A percentile compares a stretch with the other conserved stretches of the same genome.
These are phyloP conservation scores for Tolypocladium tundrense DNA, from an alignment of 2,329 filamentous ascomycete genomes.

Conservation along the genomic window DNA sequence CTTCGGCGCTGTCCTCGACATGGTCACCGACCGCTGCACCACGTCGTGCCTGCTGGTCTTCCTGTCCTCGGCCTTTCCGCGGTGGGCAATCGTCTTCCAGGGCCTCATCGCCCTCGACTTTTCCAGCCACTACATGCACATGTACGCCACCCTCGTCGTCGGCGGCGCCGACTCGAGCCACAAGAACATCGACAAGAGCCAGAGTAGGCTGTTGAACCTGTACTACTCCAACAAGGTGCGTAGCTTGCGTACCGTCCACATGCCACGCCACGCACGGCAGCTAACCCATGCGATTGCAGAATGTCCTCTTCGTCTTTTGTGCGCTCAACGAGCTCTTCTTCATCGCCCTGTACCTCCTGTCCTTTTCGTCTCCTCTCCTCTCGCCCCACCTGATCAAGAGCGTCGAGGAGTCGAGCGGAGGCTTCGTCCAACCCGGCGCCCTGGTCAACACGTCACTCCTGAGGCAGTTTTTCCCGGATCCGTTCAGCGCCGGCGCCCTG, in stretches of 20 bases:
- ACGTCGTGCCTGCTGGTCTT: constrained; percentile 93
- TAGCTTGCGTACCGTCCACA: constrained; percentile 4
- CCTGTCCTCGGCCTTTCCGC: constrained; percentile 84
- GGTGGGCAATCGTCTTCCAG: constrained; percentile 92
- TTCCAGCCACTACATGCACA: constrained; percentile 97
- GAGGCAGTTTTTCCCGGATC: constrained; percentile 70
- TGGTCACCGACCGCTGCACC: constrained; percentile 97
- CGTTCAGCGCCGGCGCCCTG: constrained; percentile 84
- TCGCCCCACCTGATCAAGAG: constrained; percentile 71
- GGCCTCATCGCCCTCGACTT: constrained; percentile 84
- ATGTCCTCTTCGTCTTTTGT: constrained; percentile 84
- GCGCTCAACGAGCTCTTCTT: constrained; percentile 92
- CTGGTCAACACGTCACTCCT: constrained; percentile 62
- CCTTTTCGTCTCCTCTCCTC: constrained; percentile 84
- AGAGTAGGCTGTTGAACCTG: constrained; percentile 82
- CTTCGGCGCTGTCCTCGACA: constrained; percentile 94
- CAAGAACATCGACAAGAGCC: constrained; percentile 83
- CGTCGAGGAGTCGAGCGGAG: constrained; percentile 41
- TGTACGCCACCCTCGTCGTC: constrained; percentile 91
- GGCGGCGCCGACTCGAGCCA: constrained; percentile 72
- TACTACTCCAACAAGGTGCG: constrained; percentile 96
- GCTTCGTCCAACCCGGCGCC: constrained; percentile 51
- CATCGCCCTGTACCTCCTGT: constrained; percentile 94
- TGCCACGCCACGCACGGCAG: background rate
- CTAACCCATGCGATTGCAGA: constrained; percentile 36